phyloP scores from a whole-genome alignment of 208 protist genomes.

The Leishmania turanica region DNA sequence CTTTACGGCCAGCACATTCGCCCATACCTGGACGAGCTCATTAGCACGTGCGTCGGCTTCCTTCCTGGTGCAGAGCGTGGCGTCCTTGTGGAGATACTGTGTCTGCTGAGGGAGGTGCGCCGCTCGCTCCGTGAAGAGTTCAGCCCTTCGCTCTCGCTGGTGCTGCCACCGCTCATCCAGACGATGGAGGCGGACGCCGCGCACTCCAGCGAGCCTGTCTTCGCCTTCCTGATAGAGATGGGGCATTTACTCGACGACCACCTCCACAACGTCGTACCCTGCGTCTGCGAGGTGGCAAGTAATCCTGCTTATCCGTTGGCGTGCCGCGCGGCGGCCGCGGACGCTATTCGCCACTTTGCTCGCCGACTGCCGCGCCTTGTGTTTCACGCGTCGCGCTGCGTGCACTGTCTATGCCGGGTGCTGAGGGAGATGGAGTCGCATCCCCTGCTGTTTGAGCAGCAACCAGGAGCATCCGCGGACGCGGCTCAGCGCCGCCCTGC shows the following conservation, averaged over 20 bases:
- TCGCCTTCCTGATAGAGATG: conserved; percentile 81
- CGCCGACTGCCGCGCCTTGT: conserved; percentile 59
- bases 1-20: conserved; percentile 72
- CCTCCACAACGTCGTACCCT: conserved; percentile 82
- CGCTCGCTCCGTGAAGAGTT: conserved; percentile 84
- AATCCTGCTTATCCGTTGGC: conserved; percentile 51
- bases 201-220: conserved; percentile 57
- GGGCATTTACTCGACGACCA: conserved; percentile 73
- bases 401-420: conserved; percentile 84
- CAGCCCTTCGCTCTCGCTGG: conserved; percentile 62
- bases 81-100: conserved; percentile 72
- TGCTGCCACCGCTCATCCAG: conserved; percentile 75
- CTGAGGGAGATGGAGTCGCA: conserved; percentile 60
- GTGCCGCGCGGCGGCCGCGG: conserved; percentile 60
- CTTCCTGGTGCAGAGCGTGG: conserved; percentile 53
- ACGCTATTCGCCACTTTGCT: conserved; percentile 77
- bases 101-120: conserved; percentile 71
- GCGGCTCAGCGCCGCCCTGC: background rate
- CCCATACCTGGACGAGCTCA: conserved; percentile 64
- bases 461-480: background rate
- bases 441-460: conserved; percentile 9
- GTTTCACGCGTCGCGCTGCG: conserved; percentile 76
- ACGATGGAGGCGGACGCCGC: conserved; percentile 62
- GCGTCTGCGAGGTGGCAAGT: conserved; percentile 78
- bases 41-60: conserved; percentile 54